A percentile compares a stretch with the other conserved stretches of the same genome.
Evolutionary conservation across 176 grass and related monocot species (phyloP).

Genomic region (Tuctoria greenei): DNA sequence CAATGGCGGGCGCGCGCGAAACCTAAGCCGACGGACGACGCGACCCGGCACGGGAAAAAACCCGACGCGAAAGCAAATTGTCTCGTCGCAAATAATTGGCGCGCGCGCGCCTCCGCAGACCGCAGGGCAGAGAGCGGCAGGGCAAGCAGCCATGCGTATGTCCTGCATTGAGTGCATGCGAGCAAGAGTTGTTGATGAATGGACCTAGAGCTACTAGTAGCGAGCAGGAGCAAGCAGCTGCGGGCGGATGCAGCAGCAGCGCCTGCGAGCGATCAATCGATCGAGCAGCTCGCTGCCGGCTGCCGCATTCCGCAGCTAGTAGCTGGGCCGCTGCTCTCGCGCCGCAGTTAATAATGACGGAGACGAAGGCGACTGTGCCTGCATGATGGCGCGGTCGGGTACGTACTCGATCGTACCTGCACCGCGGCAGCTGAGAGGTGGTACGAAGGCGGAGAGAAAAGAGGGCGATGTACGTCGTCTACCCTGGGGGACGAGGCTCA

Average conservation of each 20-base stretch:
- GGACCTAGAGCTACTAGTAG: slow-evolving; percentile 25
- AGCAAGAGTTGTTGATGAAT: slow-evolving; percentile 28
- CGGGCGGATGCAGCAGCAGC: neutral
- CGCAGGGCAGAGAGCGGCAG: neutral
- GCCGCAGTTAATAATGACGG: slow-evolving; percentile 44
- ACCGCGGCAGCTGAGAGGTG: neutral
- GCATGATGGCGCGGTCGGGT: slow-evolving; percentile 47
- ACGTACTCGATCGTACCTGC: slow-evolving; percentile 3
- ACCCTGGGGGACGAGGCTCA: neutral
- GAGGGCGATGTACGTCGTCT: neutral
- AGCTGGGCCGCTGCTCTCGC: neutral
- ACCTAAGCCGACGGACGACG: neutral
- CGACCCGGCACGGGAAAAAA: slow-evolving; percentile 3
- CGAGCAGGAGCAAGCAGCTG: neutral
- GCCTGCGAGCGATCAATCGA: neutral
- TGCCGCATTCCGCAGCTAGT: neutral
- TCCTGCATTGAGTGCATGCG: slow-evolving; percentile 22
- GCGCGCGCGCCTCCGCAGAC: too few species aligned
- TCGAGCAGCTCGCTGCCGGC: slow-evolving; percentile 15
- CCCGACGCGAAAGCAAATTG: slow-evolving; percentile 31
- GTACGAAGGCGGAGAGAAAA: slow-evolving; percentile 15
- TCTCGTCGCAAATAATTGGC: slow-evolving; percentile 41
- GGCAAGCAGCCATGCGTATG: neutral
- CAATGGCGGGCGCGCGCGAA: neutral
- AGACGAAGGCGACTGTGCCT: slow-evolving; percentile 40